Evolutionary conservation across 768 basidiomycete species (phyloP).

Genomic region (Roridomyces roridus): DNA sequence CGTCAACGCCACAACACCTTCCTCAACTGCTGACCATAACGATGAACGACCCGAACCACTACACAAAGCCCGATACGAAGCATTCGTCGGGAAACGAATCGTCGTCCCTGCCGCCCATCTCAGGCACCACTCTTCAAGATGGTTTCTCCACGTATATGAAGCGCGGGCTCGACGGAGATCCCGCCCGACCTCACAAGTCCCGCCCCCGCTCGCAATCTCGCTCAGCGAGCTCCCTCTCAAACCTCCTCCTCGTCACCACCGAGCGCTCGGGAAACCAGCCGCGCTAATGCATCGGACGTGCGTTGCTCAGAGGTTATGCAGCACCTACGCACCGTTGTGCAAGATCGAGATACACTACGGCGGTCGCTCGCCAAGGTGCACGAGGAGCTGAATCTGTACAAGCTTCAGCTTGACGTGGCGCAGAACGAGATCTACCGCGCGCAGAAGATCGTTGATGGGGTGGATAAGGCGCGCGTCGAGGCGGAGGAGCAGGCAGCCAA

Average conservation of each 20-base stretch:
- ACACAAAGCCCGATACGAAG: constrained; percentile 1
- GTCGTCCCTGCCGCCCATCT: constrained; percentile 2
- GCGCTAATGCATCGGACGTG: constrained; percentile 45
- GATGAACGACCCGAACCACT: constrained; percentile 5
- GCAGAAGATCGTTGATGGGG: constrained; percentile 51
- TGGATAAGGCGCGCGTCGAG: constrained; percentile 60
- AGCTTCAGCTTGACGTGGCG: constrained; percentile 61
- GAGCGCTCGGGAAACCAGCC: constrained; percentile 37
- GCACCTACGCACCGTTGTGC: constrained; percentile 37
- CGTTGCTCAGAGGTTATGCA: constrained; percentile 38
- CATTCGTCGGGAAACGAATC: neutral
- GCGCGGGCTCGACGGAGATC: constrained; percentile 2
- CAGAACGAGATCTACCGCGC: constrained; percentile 63
- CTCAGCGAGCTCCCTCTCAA: constrained; percentile 19
- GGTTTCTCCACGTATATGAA: constrained; percentile 5
- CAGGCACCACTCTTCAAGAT: constrained; percentile 10
- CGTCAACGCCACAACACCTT: constrained; percentile 1
- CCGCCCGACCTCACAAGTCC: neutral
- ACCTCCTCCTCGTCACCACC: constrained; percentile 18
- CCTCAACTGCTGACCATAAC: neutral
- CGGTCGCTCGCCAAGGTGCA: constrained; percentile 36
- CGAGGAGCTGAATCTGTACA: constrained; percentile 63
- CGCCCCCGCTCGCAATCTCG: constrained; percentile 19
- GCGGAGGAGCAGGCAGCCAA: constrained; percentile 61
- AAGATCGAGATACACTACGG: constrained; percentile 36